Conservation (phyloP, 306 rosid species). For the Trifolium fragiferum region DNA sequence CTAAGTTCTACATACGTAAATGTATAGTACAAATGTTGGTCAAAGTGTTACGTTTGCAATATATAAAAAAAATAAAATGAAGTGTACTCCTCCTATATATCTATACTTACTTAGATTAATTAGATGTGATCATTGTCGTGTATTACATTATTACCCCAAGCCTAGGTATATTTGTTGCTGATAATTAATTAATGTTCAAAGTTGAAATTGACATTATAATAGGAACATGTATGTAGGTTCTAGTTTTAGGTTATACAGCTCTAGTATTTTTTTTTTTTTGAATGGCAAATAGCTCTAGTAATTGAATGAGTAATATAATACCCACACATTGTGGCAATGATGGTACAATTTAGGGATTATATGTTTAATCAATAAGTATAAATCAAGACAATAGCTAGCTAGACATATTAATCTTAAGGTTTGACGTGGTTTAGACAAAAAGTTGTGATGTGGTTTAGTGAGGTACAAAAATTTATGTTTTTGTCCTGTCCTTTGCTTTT, state of each 20-base stretch:
- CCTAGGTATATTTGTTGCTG: background rate
- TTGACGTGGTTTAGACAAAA: no score
- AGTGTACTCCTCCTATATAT: background rate
- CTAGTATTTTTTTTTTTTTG: no score
- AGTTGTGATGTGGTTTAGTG: no score
- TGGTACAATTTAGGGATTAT: background rate
- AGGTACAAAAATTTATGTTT: no score
- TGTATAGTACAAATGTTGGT: background rate
- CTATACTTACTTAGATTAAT: background rate
- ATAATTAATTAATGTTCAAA: conserved; percentile 1
- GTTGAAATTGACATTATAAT: background rate
- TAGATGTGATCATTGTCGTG: background rate
- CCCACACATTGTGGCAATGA: background rate
- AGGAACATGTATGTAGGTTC: background rate
- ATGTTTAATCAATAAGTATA: no score
- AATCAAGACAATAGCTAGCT: no score
- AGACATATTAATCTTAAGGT: no score
- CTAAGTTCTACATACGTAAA: background rate
- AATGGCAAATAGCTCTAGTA: no score
- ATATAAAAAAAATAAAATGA: background rate
- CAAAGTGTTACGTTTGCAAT: background rate
- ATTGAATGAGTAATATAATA: background rate
- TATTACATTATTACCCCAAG: background rate
- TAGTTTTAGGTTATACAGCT: background rate
- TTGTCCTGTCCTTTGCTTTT: no score